These are phyloP conservation scores for Ilex asprella DNA, from an alignment of 257 asterid genomes.

Conservation along the genomic window DNA sequence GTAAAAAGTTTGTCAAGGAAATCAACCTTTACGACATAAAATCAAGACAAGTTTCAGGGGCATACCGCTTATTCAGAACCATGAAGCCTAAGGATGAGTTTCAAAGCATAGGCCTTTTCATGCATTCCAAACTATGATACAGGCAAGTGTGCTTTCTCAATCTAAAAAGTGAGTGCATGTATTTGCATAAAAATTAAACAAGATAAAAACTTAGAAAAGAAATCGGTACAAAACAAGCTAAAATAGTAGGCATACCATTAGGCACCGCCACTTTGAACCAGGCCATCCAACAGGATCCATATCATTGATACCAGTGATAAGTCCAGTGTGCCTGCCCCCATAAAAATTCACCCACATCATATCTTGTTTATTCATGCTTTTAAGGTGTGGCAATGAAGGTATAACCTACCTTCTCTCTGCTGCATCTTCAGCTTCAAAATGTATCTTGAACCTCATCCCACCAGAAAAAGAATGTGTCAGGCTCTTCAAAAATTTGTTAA, in stretches of 20 bases:
- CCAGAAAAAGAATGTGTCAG: slow-evolving; percentile 54
- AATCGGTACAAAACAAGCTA: neutral
- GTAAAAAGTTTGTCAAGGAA: neutral
- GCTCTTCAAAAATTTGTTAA: slow-evolving; percentile 71
- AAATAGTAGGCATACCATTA: slow-evolving; percentile 47
- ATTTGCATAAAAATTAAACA: neutral
- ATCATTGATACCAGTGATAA: slow-evolving; percentile 65
- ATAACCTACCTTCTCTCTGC: slow-evolving; percentile 80
- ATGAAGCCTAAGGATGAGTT: neutral
- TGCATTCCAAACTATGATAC: neutral
- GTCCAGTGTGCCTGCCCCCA: slow-evolving; percentile 64
- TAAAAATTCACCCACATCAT: slow-evolving; percentile 4
- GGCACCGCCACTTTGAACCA: slow-evolving; percentile 89
- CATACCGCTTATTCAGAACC: neutral
- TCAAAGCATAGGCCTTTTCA: neutral
- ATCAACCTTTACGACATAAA: neutral
- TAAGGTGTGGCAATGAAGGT: neutral
- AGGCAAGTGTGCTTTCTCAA: neutral
- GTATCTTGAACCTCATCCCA: slow-evolving; percentile 84
- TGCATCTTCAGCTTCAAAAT: slow-evolving; percentile 81
- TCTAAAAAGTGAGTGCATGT: neutral
- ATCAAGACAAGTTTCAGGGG: too few species aligned
- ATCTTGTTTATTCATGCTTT: neutral
- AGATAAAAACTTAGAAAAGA: neutral
- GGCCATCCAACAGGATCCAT: slow-evolving; percentile 89